Evolutionary conservation across 2,329 filamentous ascomycete species (phyloP), one percentile per base, ranked within the genome.

Genomic region (Ophiostoma tasmaniense): DNA sequence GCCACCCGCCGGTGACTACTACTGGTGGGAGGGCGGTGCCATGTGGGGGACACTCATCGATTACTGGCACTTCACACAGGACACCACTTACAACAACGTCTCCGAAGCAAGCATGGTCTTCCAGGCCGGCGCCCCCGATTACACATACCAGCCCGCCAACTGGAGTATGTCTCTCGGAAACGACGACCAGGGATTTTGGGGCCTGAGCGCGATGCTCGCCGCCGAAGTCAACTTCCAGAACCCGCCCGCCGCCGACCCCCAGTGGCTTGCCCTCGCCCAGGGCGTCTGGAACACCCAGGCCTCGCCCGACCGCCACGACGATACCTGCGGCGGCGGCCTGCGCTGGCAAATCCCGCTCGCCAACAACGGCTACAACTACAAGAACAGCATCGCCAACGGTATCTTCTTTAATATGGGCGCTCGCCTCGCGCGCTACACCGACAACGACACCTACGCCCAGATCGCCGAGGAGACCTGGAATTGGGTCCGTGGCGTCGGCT

Each of bases 261-360:
- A 86, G 74, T 92, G 89, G 87, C 81, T 92, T 17, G 86, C 87
- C 5, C 84, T 95, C 17, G 90, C 89, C 1, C 88, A 93, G 76
- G 90, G 89, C 65, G 90, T 92, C 35, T 96, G 94, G 81, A 92
- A 95, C 77, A 89, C 87, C 1, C 91, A 94, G 75, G 87, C 87
- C 2, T 80, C 82, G 42, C 68, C 71, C 0, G 69, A 70, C 64
- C 69, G 71, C 20, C 86, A 91, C 64, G 95, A 91, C 92, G 89
- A 93, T 72, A 81, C 78, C 0, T 96, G 92, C 74, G 83, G 82
- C 28, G 92, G 92, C 55, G 92, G 92, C 10, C 77, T 95, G 67
- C 85, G 90, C 71, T 94, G 91, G 91, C 92, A 96, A 79, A 92
- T 96, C 66, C 94, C 91, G 76, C 82, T 86, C 0, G 92, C 91